Conservation (phyloP, 2,329 filamentous ascomycete genomes). For the Pestalotiopsis sp. region DNA sequence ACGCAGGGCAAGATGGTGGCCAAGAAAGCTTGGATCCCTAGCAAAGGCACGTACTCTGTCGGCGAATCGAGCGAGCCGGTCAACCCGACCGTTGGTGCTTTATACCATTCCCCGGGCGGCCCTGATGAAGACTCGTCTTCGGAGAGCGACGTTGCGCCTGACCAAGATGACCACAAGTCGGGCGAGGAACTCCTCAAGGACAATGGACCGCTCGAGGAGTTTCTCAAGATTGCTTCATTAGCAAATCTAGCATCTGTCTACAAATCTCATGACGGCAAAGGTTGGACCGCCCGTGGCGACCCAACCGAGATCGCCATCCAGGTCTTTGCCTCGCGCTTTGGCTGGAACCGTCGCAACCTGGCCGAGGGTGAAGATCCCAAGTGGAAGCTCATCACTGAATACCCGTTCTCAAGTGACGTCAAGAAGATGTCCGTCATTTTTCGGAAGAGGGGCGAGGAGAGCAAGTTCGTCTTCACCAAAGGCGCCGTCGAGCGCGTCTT, state of each 20-base stretch:
- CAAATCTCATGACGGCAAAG: conserved; percentile 38
- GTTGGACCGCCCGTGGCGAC: conserved; percentile 64
- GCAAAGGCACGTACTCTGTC: conserved; percentile 59
- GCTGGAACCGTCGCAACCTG: conserved; percentile 58
- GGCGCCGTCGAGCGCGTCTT: conserved; percentile 71
- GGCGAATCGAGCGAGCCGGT: conserved; percentile 57
- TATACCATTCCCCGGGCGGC: conserved; percentile 42
- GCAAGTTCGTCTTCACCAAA: conserved; percentile 53
- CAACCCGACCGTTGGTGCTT: conserved; percentile 56
- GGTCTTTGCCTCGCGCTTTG: conserved; percentile 70
- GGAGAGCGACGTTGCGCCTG: not conserved
- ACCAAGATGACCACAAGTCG: conserved; percentile 15
- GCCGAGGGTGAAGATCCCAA: conserved; percentile 47
- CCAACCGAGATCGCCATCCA: conserved; percentile 75
- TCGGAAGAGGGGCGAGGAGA: conserved; percentile 38
- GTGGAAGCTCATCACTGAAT: conserved; percentile 65
- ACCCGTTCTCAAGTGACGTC: conserved; percentile 72
- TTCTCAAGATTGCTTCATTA: conserved; percentile 62
- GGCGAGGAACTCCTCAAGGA: conserved; percentile 42
- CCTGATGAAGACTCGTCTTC: conserved; percentile 34
- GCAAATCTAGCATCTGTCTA: conserved; percentile 56
- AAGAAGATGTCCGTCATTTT: conserved; percentile 77
- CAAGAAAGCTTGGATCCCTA: conserved; percentile 62
- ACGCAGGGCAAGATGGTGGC: conserved; percentile 69
- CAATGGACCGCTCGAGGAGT: conserved; percentile 50